Conservation (phyloP, 2,329 filamentous ascomycete genomes). For the Geoglossum cookeanum region DNA sequence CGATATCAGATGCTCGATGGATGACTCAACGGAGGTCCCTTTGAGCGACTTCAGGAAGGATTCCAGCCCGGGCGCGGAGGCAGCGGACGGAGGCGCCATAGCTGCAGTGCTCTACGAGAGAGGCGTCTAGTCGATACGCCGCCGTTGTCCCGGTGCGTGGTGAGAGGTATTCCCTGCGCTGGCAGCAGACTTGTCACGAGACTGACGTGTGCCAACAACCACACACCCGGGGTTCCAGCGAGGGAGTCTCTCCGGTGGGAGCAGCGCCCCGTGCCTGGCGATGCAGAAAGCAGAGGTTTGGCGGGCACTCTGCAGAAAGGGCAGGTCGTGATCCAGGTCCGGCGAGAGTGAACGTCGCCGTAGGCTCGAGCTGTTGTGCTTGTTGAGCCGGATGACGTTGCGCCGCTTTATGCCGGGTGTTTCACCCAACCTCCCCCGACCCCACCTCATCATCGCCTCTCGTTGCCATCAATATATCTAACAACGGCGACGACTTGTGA, state of each 20-base stretch:
- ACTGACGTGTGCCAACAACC: background rate
- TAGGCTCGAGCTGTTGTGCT: background rate
- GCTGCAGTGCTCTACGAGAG: background rate
- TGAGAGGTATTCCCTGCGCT: background rate
- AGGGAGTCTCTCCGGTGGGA: background rate
- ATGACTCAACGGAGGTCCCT: constrained; percentile 54
- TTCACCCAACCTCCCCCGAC: background rate
- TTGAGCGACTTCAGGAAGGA: constrained; percentile 67
- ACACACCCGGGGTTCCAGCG: background rate
- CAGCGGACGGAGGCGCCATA: constrained; percentile 39
- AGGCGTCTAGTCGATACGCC: background rate
- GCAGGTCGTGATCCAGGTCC: background rate
- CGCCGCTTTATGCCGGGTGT: background rate
- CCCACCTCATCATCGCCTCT: background rate
- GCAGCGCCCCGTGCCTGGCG: background rate
- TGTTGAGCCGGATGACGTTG: background rate
- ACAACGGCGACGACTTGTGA: background rate
- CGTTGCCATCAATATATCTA: background rate
- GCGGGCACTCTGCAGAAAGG: background rate
- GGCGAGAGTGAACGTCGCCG: background rate
- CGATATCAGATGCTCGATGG: constrained; percentile 70
- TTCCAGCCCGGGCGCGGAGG: constrained; percentile 52
- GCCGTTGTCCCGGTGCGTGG: background rate
- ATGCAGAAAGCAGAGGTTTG: background rate
- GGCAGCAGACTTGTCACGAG: background rate